These are phyloP conservation scores for Elsinoe batatas DNA, from an alignment of 2,329 filamentous ascomycete genomes.

Conservation along the genomic window DNA sequence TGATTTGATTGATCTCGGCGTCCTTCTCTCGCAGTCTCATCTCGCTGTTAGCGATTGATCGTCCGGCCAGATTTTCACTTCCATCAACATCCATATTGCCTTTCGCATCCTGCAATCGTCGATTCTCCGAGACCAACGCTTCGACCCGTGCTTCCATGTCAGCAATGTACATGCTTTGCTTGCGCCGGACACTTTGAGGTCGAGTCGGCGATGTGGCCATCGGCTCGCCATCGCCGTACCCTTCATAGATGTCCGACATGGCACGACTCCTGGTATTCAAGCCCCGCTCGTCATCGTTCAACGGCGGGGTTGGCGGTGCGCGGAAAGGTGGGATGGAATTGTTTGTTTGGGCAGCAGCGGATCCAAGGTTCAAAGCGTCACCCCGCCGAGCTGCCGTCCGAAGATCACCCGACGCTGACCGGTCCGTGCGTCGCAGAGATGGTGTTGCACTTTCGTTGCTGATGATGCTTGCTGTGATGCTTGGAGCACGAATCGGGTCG, in stretches of 20 bases:
- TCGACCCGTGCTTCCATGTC: constrained; percentile 83
- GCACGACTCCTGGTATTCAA: constrained; percentile 53
- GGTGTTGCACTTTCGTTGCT: constrained; percentile 53
- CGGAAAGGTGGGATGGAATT: constrained; percentile 29
- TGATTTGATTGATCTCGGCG: constrained; percentile 73
- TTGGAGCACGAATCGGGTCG: constrained; percentile 50
- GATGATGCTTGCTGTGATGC: constrained; percentile 48
- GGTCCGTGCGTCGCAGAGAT: constrained; percentile 59
- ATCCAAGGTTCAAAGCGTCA: constrained; percentile 34
- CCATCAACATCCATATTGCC: constrained; percentile 26
- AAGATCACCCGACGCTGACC: constrained; percentile 65
- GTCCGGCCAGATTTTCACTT: constrained; percentile 38
- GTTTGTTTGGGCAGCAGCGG: constrained; percentile 28
- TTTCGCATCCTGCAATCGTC: constrained; percentile 58
- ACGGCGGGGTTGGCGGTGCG: constrained; percentile 40
- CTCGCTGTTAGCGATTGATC: constrained; percentile 54
- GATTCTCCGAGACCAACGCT: constrained; percentile 76
- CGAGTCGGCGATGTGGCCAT: constrained; percentile 77
- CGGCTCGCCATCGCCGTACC: constrained; percentile 83
- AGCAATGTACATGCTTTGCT: constrained; percentile 90
- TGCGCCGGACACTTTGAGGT: constrained; percentile 89
- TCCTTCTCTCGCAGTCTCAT: constrained; percentile 70
- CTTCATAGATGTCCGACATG: constrained; percentile 86
- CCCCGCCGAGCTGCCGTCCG: constrained; percentile 55
- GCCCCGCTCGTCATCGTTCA: constrained; percentile 62